These are phyloP conservation scores for Nicotiana obtusifolia DNA, from an alignment of 257 asterid genomes.

Conservation along the genomic window DNA sequence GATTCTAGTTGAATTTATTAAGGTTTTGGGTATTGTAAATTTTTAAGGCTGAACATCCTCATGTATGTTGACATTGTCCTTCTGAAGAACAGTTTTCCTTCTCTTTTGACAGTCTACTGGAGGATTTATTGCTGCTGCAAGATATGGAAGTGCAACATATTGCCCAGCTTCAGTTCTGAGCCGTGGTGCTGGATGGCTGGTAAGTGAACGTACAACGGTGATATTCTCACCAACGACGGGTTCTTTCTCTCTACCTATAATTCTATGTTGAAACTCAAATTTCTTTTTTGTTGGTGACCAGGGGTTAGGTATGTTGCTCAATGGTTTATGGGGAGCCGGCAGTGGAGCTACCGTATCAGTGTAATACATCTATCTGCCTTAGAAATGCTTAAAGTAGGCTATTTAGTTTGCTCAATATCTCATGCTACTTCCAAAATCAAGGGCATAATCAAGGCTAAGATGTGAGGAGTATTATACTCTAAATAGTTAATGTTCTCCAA, in stretches of 20 bases:
- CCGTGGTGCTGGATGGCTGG: constrained; percentile 99
- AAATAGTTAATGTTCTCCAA: not conserved
- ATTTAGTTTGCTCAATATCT: not conserved
- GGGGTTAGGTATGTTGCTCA: constrained; percentile 79
- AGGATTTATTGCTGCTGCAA: constrained; percentile 77
- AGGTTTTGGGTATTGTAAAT: not conserved
- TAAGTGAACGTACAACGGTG: constrained; percentile 7
- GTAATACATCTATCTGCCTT: constrained; percentile 34
- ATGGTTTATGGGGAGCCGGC: constrained; percentile 85
- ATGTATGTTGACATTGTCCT: not conserved
- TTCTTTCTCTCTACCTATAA: not conserved
- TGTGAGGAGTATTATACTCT: not conserved
- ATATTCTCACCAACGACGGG: not conserved
- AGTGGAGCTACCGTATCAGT: constrained; percentile 85
- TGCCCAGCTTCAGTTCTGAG: constrained; percentile 68
- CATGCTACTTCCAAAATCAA: not conserved
- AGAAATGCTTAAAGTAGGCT: not conserved
- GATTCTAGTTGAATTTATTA: not conserved
- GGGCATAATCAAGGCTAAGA: not conserved
- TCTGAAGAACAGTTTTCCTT: not conserved
- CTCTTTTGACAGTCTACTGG: constrained; percentile 65
- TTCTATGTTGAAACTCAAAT: not conserved
- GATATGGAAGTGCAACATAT: constrained; percentile 77
- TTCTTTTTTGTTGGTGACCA: constrained; percentile 22
- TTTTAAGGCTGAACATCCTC: not conserved